These are phyloP conservation scores for Cryphonectria nitschkei DNA, from an alignment of 2,329 filamentous ascomycete species.

Conservation along the genomic window DNA sequence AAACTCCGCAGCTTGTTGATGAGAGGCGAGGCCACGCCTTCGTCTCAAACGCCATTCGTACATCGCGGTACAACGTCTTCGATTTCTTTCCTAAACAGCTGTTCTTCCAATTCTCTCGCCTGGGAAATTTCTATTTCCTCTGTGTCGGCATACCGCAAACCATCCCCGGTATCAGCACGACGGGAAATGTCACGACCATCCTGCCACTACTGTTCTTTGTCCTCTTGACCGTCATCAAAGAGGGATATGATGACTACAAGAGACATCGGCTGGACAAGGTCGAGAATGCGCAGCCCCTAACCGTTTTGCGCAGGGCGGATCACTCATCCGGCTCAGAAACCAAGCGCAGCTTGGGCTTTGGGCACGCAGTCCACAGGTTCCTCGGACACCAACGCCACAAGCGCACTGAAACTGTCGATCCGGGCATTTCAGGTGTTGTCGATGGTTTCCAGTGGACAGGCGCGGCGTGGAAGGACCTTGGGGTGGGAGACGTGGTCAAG, in stretches of 20 bases:
- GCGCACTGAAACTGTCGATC: background rate
- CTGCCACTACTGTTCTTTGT: constrained; percentile 77
- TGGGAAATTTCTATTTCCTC: constrained; percentile 88
- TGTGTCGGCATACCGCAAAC: constrained; percentile 83
- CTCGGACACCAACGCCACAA: background rate
- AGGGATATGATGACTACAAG: constrained; percentile 84
- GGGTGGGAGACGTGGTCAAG: constrained; percentile 54
- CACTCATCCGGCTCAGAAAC: constrained; percentile 53
- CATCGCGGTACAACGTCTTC: constrained; percentile 80
- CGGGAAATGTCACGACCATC: constrained; percentile 75
- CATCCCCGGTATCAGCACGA: constrained; percentile 76
- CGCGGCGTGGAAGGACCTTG: constrained; percentile 49
- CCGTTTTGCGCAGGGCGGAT: constrained; percentile 55
- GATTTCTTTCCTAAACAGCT: constrained; percentile 86
- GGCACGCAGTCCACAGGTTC: background rate
- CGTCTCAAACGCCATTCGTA: constrained; percentile 70
- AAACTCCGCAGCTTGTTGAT: constrained; percentile 47
- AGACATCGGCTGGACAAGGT: constrained; percentile 79
- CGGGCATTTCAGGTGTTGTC: background rate
- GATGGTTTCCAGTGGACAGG: constrained; percentile 54
- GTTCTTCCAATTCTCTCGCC: constrained; percentile 81
- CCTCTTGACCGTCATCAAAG: constrained; percentile 78
- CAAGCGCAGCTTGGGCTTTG: constrained; percentile 37
- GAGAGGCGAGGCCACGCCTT: constrained; percentile 53
- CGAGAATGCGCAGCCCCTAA: constrained; percentile 67